Conservation (phyloP, 306 rosid genomes). For the Quercus engelmannii region DNA sequence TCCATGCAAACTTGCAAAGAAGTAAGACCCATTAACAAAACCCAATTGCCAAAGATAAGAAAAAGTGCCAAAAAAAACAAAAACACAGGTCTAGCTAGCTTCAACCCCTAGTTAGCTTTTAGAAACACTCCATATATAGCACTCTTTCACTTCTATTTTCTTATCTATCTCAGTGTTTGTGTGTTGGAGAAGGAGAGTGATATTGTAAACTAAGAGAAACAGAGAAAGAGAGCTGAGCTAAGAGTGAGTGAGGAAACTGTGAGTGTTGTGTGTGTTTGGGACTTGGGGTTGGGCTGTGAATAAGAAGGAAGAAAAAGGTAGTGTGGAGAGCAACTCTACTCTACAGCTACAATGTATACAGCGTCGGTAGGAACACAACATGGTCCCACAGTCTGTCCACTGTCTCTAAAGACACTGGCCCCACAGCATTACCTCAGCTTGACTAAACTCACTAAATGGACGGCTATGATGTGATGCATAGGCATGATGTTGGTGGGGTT, state of each 20-base stretch:
- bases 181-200: background rate
- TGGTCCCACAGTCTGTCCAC: conserved; percentile 36
- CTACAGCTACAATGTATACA: conserved; percentile 9
- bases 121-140: conserved; percentile 17
- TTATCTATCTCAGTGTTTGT: background rate
- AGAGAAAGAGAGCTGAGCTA: background rate
- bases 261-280: conserved; percentile 12
- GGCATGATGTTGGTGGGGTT: background rate
- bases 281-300: conserved; percentile 45
- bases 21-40: conserved; percentile 65
- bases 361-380: conserved; percentile 59
- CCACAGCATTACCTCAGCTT: conserved; percentile 32
- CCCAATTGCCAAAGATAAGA: background rate
- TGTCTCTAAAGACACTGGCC: conserved; percentile 22
- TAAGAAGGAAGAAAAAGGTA: conserved; percentile 54
- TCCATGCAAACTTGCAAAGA: conserved; percentile 94
- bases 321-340: conserved; percentile 16
- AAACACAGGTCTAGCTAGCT: background rate
- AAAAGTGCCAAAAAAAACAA: background rate
- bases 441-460: conserved; percentile 30
- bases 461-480: conserved; percentile 25
- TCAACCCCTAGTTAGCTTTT: background rate
- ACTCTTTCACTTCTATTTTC: background rate
- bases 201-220: background rate
- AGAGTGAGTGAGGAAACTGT: background rate